A percentile compares a stretch with the other conserved stretches of the same genome.
Evolutionary conservation across 164 flowering plant species (phyloP).

Genomic region (Dillenia turbinata): DNA sequence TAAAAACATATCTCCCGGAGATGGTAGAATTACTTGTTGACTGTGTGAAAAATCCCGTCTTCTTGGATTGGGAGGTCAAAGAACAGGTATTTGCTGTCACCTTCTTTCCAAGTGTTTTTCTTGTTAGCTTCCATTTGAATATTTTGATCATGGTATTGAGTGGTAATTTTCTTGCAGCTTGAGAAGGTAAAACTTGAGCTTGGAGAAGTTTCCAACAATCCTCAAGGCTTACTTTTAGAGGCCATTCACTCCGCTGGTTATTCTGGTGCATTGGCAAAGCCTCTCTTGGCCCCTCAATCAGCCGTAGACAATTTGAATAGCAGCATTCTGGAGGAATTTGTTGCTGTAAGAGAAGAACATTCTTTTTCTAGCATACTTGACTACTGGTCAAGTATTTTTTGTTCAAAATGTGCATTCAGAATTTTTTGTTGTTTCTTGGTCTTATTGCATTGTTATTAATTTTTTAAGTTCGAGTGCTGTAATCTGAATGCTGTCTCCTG

Average conservation of each 20-base stretch:
- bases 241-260: slow-evolving; percentile 88
- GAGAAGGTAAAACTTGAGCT: slow-evolving; percentile 67
- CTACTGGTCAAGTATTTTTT: too few relatives aligned
- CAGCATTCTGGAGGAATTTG: slow-evolving; percentile 68
- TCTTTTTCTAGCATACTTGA: not conserved
- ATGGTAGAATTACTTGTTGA: slow-evolving; percentile 74
- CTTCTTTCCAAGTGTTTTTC: too few relatives aligned
- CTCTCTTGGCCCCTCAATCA: slow-evolving; percentile 79
- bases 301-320: slow-evolving; percentile 49
- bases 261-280: slow-evolving; percentile 73
- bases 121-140: slow-evolving; percentile 19
- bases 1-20: slow-evolving; percentile 65
- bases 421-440: too few relatives aligned
- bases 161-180: slow-evolving; percentile 45
- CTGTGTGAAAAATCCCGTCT: slow-evolving; percentile 66
- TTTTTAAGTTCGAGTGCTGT: too few relatives aligned
- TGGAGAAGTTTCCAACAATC: slow-evolving; percentile 62
- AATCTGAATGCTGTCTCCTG: not conserved
- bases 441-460: too few relatives aligned
- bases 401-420: too few relatives aligned
- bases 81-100: slow-evolving; percentile 52
- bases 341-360: slow-evolving; percentile 51
- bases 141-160: slow-evolving; percentile 59
- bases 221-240: slow-evolving; percentile 78
- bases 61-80: slow-evolving; percentile 73